Percentiles rank a stretch among this genome's conserved stretches.
These are phyloP conservation scores for Colletotrichum lindemuthianum DNA, from an alignment of 2,329 filamentous ascomycete genomes.

Conservation along the genomic window DNA sequence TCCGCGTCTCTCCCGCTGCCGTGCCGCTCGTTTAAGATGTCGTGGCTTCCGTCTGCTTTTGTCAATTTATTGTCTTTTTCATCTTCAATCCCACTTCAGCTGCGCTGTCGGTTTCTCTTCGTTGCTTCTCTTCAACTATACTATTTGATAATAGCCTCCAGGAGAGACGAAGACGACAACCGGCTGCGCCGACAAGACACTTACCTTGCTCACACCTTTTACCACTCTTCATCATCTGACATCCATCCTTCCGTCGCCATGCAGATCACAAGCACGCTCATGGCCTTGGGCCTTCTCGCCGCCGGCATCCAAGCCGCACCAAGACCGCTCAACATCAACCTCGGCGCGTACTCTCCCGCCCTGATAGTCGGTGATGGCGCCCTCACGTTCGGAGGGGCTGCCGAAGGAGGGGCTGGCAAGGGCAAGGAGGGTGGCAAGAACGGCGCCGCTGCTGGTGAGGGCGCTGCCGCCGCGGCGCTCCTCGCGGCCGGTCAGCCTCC, in stretches of 20 bases:
- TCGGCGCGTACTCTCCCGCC: slow-evolving; percentile 48
- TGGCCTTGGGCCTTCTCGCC: slow-evolving; percentile 42
- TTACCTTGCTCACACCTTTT: neutral
- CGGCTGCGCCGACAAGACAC: slow-evolving; percentile 30
- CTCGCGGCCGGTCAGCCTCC: neutral
- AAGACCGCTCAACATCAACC: slow-evolving; percentile 47
- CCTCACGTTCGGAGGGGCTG: slow-evolving; percentile 55
- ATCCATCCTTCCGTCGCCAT: slow-evolving; percentile 6
- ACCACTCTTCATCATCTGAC: neutral
- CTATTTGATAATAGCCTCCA: slow-evolving; percentile 21
- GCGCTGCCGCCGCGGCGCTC: slow-evolving; percentile 11
- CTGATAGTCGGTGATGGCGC: slow-evolving; percentile 53
- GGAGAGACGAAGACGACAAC: slow-evolving; percentile 11
- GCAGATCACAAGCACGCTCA: slow-evolving; percentile 27
- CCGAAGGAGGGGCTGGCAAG: slow-evolving; percentile 13
- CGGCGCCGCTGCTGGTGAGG: slow-evolving; percentile 21
- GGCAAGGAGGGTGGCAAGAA: slow-evolving; percentile 11
- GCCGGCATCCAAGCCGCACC: slow-evolving; percentile 43
- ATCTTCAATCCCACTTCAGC: slow-evolving; percentile 17
- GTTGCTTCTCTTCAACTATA: slow-evolving; percentile 15
- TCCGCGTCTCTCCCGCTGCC: slow-evolving; percentile 12
- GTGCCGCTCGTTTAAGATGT: slow-evolving; percentile 23
- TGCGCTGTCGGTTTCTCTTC: slow-evolving; percentile 27
- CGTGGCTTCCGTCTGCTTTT: slow-evolving; percentile 5
- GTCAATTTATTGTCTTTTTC: slow-evolving; percentile 4